Percentiles rank a stretch among this genome's conserved stretches.
These are phyloP conservation scores for Epichloe coenophiala DNA, from an alignment of 2,329 filamentous ascomycete species.

Conservation along the genomic window DNA sequence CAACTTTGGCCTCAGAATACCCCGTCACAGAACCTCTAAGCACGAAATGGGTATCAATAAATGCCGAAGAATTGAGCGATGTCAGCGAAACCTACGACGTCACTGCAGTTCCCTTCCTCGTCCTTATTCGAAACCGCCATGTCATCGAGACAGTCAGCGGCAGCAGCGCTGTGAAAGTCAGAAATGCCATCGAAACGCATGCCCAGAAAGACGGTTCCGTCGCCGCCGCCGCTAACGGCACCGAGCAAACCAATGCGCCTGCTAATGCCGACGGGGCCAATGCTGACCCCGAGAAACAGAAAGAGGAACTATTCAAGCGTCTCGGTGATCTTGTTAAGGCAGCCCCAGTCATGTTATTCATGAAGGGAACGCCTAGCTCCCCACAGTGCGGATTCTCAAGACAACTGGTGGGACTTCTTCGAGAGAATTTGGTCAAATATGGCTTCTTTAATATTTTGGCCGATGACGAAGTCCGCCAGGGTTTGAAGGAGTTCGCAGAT, in stretches of 20 bases:
- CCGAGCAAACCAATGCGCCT: conserved; percentile 23
- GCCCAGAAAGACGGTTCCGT: conserved; percentile 35
- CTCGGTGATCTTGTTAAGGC: conserved; percentile 81
- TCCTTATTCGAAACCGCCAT: conserved; percentile 62
- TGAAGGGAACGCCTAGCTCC: conserved; percentile 85
- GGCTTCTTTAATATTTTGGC: conserved; percentile 99
- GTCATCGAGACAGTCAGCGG: conserved; percentile 79
- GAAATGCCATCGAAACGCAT: conserved; percentile 73
- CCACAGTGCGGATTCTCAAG: conserved; percentile 90
- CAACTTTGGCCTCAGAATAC: conserved; percentile 77
- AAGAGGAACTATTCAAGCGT: conserved; percentile 75
- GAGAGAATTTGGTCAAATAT: conserved; percentile 86
- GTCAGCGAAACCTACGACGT: conserved; percentile 89
- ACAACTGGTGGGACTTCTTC: conserved; percentile 72
- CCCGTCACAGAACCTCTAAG: conserved; percentile 49
- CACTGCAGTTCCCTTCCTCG: conserved; percentile 83
- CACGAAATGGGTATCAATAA: conserved; percentile 77
- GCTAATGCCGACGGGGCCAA: conserved; percentile 29
- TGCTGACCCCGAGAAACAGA: conserved; percentile 43
- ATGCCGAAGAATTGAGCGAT: conserved; percentile 88
- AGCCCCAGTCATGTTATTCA: conserved; percentile 95
- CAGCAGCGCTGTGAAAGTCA: conserved; percentile 75
- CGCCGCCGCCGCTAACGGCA: conserved; percentile 22
- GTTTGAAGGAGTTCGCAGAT: conserved; percentile 92
- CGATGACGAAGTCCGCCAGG: conserved; percentile 92